Base-by-base conservation (phyloP, 177 flowering plant genomes). In the Telopea speciosissima region DNA sequence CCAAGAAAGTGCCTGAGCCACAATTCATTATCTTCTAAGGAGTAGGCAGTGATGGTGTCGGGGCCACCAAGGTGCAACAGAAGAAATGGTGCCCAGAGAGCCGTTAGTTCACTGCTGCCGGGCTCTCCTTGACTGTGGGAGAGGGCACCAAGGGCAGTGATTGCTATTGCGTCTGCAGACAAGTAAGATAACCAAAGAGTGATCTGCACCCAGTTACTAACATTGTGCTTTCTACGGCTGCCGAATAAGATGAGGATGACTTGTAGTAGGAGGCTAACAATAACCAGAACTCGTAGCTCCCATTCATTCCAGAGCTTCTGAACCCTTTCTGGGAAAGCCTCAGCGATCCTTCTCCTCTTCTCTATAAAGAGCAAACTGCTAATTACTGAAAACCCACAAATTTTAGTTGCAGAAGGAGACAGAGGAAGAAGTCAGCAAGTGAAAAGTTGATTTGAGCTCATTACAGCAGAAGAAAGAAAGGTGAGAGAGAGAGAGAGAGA, bases 41-140 rank as follows among this genome's bases (percentile, higher is more conserved):
- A 54, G n/a, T 54, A 74, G 6, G 77, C 73, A 2, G 73, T 75
- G 44, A 75, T 67, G 23, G 75, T 58, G 58, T 71, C 78, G 0
- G 78, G 74, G n/a, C 78, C 78, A 5, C 74, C 78, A 1, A 76
- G 72, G 24, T 76, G 78, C 23, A 76, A 10, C 0, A 76, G 65
- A 21, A 76, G 49, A 13, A 44, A 44, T 44, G 49, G 49, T 2
- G 49, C 11, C 49, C 49, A 44, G 14, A 44, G 14, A 9, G 49
- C 9, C 14, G 14, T 9, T 9, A 44, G 49, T 44, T 44, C 13
- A 9, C 1, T 44, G 49, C 14, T 44, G 14, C 14, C 49, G 1
- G 49, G 14, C 14, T 44, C 6, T 9, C 49, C 49, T 44, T 44
- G 49, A 13, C 14, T 8, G 49, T 44, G 49, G 49, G 49, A 9